A percentile compares a stretch with the other conserved stretches of the same genome.
phyloP scores from a whole-genome alignment of 2,329 filamentous ascomycete species.

The Fusarium sp. region DNA sequence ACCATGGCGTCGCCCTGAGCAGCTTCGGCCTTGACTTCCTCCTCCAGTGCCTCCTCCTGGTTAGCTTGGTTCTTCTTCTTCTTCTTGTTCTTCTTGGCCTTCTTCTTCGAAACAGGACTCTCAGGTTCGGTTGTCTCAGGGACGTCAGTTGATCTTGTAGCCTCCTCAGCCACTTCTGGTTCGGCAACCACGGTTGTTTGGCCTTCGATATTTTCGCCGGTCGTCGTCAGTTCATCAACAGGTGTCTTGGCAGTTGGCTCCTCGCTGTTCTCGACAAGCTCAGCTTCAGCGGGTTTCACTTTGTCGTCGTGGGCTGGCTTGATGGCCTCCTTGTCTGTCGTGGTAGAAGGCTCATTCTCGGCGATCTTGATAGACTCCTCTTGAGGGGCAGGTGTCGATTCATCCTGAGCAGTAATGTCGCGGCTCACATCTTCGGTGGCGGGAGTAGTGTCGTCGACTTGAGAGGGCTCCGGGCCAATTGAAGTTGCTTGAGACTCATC shows the following conservation, averaged over 20 bases:
- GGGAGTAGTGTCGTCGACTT: conserved; percentile 33
- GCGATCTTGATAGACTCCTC: conserved; percentile 3
- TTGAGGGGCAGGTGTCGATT: background rate
- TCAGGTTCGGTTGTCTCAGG: conserved; percentile 22
- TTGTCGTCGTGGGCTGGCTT: background rate
- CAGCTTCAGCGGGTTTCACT: background rate
- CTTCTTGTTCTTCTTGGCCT: conserved; percentile 51
- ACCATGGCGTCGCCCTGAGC: background rate
- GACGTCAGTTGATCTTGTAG: background rate
- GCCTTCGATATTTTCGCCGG: background rate
- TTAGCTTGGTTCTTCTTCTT: conserved; percentile 36
- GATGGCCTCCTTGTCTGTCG: background rate
- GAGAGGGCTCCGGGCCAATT: conserved; percentile 37
- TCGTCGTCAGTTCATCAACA: background rate
- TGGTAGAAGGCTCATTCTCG: background rate
- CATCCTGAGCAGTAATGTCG: background rate
- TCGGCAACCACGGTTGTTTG: background rate
- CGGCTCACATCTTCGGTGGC: background rate
- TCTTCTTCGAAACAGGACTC: conserved; percentile 40
- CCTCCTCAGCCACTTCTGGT: background rate
- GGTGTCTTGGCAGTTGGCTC: background rate
- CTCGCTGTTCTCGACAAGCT: background rate
- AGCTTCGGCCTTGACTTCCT: conserved; percentile 9
- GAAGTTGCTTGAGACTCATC: conserved; percentile 41
- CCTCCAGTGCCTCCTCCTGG: conserved; percentile 14